Percentiles rank a stretch among this genome's conserved stretches.
Conservation (phyloP, 768 basidiomycete genomes). For the Daedalea quercina region DNA sequence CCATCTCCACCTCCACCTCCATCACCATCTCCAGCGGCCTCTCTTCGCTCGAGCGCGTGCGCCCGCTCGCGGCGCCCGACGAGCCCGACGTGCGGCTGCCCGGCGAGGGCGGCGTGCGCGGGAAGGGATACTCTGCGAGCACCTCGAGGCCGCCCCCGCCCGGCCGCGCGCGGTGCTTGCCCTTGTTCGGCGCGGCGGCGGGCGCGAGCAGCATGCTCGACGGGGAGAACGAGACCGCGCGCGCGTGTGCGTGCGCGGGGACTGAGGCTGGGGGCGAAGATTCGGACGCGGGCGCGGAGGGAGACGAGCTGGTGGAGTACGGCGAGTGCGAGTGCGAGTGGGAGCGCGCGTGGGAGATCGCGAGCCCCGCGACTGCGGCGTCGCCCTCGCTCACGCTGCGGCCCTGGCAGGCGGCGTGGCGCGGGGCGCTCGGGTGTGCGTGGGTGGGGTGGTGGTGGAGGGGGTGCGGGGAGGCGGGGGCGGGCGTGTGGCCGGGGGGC, state of each 20-base stretch:
- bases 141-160: not conserved
- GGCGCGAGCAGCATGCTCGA: not conserved
- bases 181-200: not conserved
- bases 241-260: not conserved
- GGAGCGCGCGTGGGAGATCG: not conserved
- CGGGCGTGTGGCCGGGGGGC: not conserved
- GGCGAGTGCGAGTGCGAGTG: not conserved
- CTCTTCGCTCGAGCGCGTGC: not conserved
- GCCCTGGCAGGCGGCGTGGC: no score
- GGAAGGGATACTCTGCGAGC: constrained; percentile 20
- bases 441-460: not conserved
- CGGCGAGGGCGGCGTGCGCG: constrained; percentile 1
- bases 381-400: no score
- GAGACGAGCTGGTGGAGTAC: not conserved
- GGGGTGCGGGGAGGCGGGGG: not conserved
- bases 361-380: no score
- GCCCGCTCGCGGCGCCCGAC: no score
- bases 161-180: constrained; percentile 6
- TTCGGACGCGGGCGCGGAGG: not conserved
- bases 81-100: not conserved
- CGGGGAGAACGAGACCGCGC: constrained; percentile 4
- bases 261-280: not conserved
- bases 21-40: not conserved
- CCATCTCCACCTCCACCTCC: no score
- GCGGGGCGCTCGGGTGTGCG: not conserved